Evolutionary conservation across 768 basidiomycete species (phyloP), one percentile per base, ranked within the genome.

Genomic region (Tulasnella sp.): DNA sequence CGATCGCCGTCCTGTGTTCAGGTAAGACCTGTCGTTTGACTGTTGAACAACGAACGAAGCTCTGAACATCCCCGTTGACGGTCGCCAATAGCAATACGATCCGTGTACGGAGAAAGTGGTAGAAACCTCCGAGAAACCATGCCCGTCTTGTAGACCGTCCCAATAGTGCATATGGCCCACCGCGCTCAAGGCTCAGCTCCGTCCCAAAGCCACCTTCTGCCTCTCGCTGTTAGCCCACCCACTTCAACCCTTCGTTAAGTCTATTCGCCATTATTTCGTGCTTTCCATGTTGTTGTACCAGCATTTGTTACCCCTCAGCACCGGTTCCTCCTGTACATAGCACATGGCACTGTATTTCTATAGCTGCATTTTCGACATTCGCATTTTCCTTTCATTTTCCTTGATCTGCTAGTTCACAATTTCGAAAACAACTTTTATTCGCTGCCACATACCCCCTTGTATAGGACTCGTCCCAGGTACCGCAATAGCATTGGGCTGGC

Each of bases 41-140:
- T 1, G 11, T 8, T 26, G n/a, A 11, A 13, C 55, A 11, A 10
- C n/a, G 26, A 23, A 23, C 55, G 42, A 19, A n/a, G n/a, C n/a
- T n/a, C n/a, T 15, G 7, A 1, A 9, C n/a, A 15, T 17, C 13
- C 17, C 15, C n/a, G 11, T 3, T 2, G 42, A 51, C 49, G 24
- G 17, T 24, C 19, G 42, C 26, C 3, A 21, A 38, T 32, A 59
- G 58, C n/a, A 51, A 0, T 59, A 30, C 23, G 58, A 47, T 24
- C 58, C 58, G 9, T 45, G 30, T 4, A 30, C 50, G 11, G 58
- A 59, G 49, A 59, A 59, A 27, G 58, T 59, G 19, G 42, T 43
- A 11, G 48, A 34, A 27, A 34, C 32, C 30, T 26, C 45, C 29
- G 58, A 59, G 49, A 59, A 59, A 42, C 48, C 24, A 4, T 59